Evolutionary conservation across 805 yeast genomes (phyloP), one percentile per base, ranked within the genome.

Genomic region (Suhomyces pyralidae): DNA sequence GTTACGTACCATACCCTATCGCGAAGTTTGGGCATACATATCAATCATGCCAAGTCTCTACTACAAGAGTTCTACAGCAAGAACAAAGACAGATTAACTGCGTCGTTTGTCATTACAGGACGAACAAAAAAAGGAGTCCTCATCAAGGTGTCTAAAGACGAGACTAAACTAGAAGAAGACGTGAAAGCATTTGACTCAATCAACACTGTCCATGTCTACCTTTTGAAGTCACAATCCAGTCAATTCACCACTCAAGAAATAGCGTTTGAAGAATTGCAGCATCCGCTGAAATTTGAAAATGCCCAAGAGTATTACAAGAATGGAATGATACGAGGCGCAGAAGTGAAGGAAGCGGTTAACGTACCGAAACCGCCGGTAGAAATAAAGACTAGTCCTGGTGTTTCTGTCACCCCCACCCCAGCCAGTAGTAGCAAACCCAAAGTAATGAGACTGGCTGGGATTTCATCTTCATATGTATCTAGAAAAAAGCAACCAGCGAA

Each of bases 1-100:
- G 73, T 76, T 43, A 77, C 80, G 0, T 81, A 76, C 56, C 73
- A 73, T 46, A 61, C 72, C 7, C 65, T 79, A 7, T 66, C 82
- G 3, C 65, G 81, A 45, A 67, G 66, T 7, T 58, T 77, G 49
- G 62, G 63, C n/a, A 61, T 79, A 8, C 72, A 75, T 46, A 70
- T 67, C 2, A 46, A 60, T 20, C 68, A 67, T 32, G 73, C 84
- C 14, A 81, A 79, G 58, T 56, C 50, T 22, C 50, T 71, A 5
- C 67, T 81, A 25, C 66, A 65, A 54, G 62, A 70, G 3, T 81
- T 69, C 59, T 77, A 72, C 56, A 55, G 58, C 5, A 58, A 67
- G 32, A 73, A 79, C 56, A 63, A 60, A 50, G 55, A 69, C 15
- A 63, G 67, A 40, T 51, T 80, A 7, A 59, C 65, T 4, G 81